Base-by-base conservation (phyloP, 2,329 filamentous ascomycete genomes). In the Graphiopsis chlorocephala region DNA sequence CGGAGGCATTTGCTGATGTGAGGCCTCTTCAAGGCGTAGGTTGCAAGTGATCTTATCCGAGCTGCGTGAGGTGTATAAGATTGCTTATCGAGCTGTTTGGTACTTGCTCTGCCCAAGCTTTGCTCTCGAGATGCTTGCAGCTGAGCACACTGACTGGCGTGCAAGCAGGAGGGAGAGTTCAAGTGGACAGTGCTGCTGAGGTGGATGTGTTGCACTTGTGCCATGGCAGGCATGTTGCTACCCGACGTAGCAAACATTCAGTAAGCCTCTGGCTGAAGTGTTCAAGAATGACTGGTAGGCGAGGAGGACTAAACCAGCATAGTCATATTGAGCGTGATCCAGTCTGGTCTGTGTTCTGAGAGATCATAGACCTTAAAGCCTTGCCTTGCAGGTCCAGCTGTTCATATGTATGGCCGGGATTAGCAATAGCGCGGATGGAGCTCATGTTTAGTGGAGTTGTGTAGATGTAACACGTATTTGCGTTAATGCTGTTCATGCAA, bases 211-310 rank as follows among this genome's bases (percentile, higher is more conserved):
- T 64, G 28, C 47, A n/a, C 52, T n/a, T 56, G 38, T 56, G 20
- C 6, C 15, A 15, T 20, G 23, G 11, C n/a, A 52, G 14, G n/a
- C n/a, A 28, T 60, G 50, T 14, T 6, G 33, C 35, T 45, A 28
- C 23, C 55, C 55, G 55, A 45, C 2, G 59, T 52, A 62, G 59
- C 59, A 62, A 62, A 62, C 59, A 62, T 53, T 28, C 38, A 35
- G 33, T 12, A 1, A 20, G 6, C n/a, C 5, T 45, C 38, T 11
- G 15, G 4, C 17, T 10, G n/a, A 20, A 45, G 38, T n/a, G 4
- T 45, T n/a, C n/a, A 4, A 45, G 38, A 20, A n/a, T 45, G 5
- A n/a, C 38, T 3, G 12, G 38, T 45, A 7, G 38, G 38, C 38
- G 38, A 45, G 23, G 38, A 20, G n/a, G 3, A 45, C n/a, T 45